Conservation (phyloP, 768 basidiomycete genomes). For the Hydnum rufescens region DNA sequence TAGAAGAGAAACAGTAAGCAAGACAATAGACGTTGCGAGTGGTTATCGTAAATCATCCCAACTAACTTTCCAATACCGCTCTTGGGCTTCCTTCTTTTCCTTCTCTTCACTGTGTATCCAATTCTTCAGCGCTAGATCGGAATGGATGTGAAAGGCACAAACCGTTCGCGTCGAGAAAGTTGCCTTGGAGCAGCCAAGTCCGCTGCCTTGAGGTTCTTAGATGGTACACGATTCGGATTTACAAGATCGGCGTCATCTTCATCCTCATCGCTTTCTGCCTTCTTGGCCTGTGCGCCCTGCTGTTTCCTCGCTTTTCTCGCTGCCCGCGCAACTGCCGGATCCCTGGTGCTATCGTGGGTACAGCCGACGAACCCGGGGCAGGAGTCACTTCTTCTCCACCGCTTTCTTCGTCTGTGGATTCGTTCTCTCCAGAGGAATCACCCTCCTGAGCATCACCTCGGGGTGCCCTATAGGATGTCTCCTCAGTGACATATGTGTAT, state of each 20-base stretch:
- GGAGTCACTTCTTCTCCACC: constrained; percentile 16
- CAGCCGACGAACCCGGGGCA: constrained; percentile 15
- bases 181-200: constrained; percentile 48
- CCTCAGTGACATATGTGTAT: too few relatives aligned
- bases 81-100: constrained; percentile 78
- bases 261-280: constrained; percentile 24
- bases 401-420: constrained; percentile 23
- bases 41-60: too few relatives aligned
- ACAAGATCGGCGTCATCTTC: constrained; percentile 51
- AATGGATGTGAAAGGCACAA: constrained; percentile 6
- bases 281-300: constrained; percentile 25
- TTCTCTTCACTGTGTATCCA: constrained; percentile 53
- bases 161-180: constrained; percentile 48
- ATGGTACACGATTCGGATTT: constrained; percentile 52
- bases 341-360: constrained; percentile 19
- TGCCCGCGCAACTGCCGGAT: constrained; percentile 38
- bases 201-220: constrained; percentile 55
- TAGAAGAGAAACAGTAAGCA: not conserved
- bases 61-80: constrained; percentile 67
- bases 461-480: too few relatives aligned
- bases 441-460: too few relatives aligned
- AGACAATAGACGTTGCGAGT: too few relatives aligned
- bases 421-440: constrained; percentile 27
- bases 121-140: not conserved
- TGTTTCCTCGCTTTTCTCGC: constrained; percentile 69